Base-by-base conservation (phyloP, 345 rosid genomes). In the Rhizophora mangle region DNA sequence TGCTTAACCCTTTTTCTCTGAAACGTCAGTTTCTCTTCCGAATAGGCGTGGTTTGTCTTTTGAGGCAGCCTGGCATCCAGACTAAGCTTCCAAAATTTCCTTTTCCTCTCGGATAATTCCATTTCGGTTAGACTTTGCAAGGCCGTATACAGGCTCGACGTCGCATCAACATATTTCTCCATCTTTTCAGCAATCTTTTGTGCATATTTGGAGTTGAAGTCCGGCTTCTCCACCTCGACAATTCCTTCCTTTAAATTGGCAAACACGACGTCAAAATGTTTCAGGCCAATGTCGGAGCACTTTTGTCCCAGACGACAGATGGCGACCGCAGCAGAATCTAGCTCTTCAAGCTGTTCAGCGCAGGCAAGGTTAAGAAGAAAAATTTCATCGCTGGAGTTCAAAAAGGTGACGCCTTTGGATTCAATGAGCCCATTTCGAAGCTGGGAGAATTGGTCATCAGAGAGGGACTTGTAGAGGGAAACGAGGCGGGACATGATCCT, bases 401-500 rank as follows among this genome's bases (percentile, higher is more conserved):
- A 72, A 69, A 62, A 62, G 9, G 71, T 39, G 3, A 86, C 82
- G 13, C 88, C 88, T 21, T 54, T 24, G 6, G 90, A 81, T 54
- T 70, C 79, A 32, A 82, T 16, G 63, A 73, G 30, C 8, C 70
- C 77, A 2, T 30, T 32, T 3, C 76, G 82, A 21, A 82, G 81
- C n/a, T 63, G 61, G 51, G 6, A 6, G 74, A 84, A 67, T 32
- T 78, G 82, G 0, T 76, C 69, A 2, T 79, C 80, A 3, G 79
- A 67, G 63, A 82, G 75, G 46, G 82, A 82, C 21, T 10, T 58
- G 77, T 81, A 72, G 18, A 86, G 80, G 27, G 66, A 53, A 8
- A 82, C 26, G 49, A 86, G 83, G 57, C 82, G 88, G 19, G 75
- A 76, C 83, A 86, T 81, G 60, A 83, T 65, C 61, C 72, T 84